Evolutionary conservation across 805 yeast genomes (phyloP), one percentile per base, ranked within the genome.

Genomic region (Schizosaccharomyces octosporus): DNA sequence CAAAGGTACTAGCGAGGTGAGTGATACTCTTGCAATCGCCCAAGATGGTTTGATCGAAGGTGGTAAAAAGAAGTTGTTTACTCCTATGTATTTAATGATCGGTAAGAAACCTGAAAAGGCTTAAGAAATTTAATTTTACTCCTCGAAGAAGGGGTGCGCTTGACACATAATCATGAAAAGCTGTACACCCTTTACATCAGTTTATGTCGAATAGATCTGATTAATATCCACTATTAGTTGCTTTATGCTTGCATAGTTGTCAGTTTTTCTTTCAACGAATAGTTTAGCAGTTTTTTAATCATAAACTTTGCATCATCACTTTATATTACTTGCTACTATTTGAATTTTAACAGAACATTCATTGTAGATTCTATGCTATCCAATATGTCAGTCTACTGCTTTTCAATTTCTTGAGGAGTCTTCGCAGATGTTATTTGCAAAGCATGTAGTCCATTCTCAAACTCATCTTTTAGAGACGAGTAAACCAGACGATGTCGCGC

Each of bases 21-120:
- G 97, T 54, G 78, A 74, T 64, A 97, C 97, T 39, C 79, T 93
- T 66, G 98, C 93, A 76, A 93, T 89, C 71, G 98, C 98, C 64
- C 97, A 97, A 62, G 83, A 90, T 64, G 89, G 88, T 72, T 80
- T 93, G 69, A 96, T 89, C 63, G 85, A 82, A 62, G 98, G 98
- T 73, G 98, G 96, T 72, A 79, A 78, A 73, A 78, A 54, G 45
- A 24, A 62, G 68, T 78, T 93, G 66, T 93, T 93, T 76, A 90
- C 97, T 51, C 98, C 98, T 69, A 93, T 93, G 98, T 85, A 87
- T 93, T 78, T 93, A 71, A 90, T 82, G 71, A 81, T 93, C 66
- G 88, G 80, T 67, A 84, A 80, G 76, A 90, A 90, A 76, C 97
- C 97, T 65, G 71, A 19, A 11, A 41, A 39, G 31, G 57, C 51